Conservation (phyloP, 371 early-diverging fungal species). For the Haplosporangium sp. region DNA sequence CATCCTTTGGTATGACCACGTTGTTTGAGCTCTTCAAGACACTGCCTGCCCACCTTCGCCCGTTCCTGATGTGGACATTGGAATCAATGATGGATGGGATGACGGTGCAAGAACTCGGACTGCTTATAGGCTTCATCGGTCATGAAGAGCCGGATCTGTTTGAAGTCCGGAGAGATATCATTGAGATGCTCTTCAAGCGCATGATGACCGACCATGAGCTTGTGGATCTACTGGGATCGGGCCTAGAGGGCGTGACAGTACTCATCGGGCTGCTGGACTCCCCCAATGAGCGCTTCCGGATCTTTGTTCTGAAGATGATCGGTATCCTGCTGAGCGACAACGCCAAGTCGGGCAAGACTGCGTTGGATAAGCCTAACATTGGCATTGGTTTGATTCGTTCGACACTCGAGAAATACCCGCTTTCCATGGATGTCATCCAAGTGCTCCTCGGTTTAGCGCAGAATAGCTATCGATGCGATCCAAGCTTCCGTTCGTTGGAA, state of each 20-base stretch:
- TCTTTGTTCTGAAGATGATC: constrained; percentile 56
- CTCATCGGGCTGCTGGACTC: constrained; percentile 54
- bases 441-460: constrained; percentile 54
- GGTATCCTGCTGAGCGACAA: constrained; percentile 57
- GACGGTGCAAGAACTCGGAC: constrained; percentile 51
- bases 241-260: constrained; percentile 53
- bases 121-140: constrained; percentile 51
- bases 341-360: constrained; percentile 53
- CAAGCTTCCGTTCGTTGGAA: constrained; percentile 35
- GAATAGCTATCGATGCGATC: constrained; percentile 54
- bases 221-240: constrained; percentile 51
- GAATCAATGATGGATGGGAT: constrained; percentile 58
- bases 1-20: constrained; percentile 44
- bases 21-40: constrained; percentile 52
- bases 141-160: constrained; percentile 50
- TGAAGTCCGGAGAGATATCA: constrained; percentile 55
- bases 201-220: constrained; percentile 49
- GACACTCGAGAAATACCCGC: constrained; percentile 46
- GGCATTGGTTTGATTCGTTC: constrained; percentile 52
- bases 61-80: constrained; percentile 56
- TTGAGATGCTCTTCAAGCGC: constrained; percentile 55
- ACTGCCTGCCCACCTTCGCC: constrained; percentile 51
- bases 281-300: constrained; percentile 55
- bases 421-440: constrained; percentile 57
- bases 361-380: constrained; percentile 51